These are phyloP conservation scores for Fusarium bactridioides DNA, from an alignment of 2,329 filamentous ascomycete species.

Conservation along the genomic window DNA sequence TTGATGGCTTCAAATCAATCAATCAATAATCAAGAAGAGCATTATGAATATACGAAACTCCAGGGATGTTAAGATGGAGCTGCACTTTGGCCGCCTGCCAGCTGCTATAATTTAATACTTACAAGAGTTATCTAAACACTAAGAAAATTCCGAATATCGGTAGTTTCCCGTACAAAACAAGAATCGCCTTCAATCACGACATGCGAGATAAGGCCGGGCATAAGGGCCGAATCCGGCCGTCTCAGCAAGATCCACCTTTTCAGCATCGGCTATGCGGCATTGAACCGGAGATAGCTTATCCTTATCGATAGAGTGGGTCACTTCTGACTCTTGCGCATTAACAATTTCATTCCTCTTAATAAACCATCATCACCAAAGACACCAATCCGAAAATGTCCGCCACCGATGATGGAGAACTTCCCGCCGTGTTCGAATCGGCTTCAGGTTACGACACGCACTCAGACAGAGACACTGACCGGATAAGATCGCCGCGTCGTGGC, in stretches of 20 bases:
- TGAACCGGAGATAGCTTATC: constrained; percentile 6
- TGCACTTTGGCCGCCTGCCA: too few species aligned
- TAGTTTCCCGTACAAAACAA: neutral
- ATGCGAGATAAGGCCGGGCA: neutral
- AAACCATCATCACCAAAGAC: neutral
- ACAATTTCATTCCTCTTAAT: neutral
- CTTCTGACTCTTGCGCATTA: constrained; percentile 1
- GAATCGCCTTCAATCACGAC: neutral
- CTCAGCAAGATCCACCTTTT: neutral
- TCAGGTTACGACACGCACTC: constrained; percentile 17
- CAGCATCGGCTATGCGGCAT: constrained; percentile 8
- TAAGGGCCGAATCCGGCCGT: neutral
- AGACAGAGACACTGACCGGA: constrained; percentile 6
- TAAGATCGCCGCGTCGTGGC: constrained; percentile 22
- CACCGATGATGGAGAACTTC: constrained; percentile 20
- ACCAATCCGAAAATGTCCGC: constrained; percentile 6
- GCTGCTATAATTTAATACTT: too few species aligned
- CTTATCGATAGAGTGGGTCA: constrained; percentile 13
- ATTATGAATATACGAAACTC: too few species aligned
- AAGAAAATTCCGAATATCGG: neutral
- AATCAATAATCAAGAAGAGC: too few species aligned
- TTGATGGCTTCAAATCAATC: too few species aligned
- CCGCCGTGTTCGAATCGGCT: constrained; percentile 6
- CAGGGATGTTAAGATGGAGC: too few species aligned
- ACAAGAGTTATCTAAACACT: neutral